A percentile compares a stretch with the other conserved stretches of the same genome.
Conservation (phyloP, 768 basidiomycete species). For the Suillus discolor region DNA sequence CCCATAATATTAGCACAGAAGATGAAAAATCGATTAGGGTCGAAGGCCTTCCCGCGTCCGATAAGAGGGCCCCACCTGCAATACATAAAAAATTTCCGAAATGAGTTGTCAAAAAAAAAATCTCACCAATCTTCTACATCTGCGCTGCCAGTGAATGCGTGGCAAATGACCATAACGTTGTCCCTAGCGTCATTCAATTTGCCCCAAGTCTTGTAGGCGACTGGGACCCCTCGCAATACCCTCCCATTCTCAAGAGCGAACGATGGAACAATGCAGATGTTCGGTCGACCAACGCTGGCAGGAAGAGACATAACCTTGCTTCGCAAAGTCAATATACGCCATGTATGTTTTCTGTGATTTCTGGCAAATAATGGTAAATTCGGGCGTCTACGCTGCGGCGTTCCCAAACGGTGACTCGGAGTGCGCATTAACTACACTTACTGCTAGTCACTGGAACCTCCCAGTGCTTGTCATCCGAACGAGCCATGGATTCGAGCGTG, state of each 20-base stretch:
- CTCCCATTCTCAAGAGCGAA: slow-evolving; percentile 86
- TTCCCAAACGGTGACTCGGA: too few species aligned
- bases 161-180: slow-evolving; percentile 98
- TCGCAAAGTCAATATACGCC: too few species aligned
- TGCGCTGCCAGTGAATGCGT: slow-evolving; percentile 95
- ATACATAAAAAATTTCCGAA: neutral
- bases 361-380: too few species aligned
- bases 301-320: slow-evolving; percentile 19
- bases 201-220: slow-evolving; percentile 99
- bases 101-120: neutral
- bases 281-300: slow-evolving; percentile 45
- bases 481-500: too few species aligned
- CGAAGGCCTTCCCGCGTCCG: slow-evolving; percentile 91
- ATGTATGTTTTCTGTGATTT: too few species aligned
- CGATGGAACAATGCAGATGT: slow-evolving; percentile 57
- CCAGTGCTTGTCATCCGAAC: too few species aligned
- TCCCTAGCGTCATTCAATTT: slow-evolving; percentile 71
- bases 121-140: slow-evolving; percentile 98
- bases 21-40: slow-evolving; percentile 85
- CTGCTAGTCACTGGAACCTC: too few species aligned
- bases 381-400: too few species aligned
- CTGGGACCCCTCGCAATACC: slow-evolving; percentile 69
- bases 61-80: slow-evolving; percentile 96
- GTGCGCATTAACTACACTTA: too few species aligned
- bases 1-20: slow-evolving; percentile 93